Conservation (phyloP, 371 early-diverging fungal species). For the Apophysomyces sp. region DNA sequence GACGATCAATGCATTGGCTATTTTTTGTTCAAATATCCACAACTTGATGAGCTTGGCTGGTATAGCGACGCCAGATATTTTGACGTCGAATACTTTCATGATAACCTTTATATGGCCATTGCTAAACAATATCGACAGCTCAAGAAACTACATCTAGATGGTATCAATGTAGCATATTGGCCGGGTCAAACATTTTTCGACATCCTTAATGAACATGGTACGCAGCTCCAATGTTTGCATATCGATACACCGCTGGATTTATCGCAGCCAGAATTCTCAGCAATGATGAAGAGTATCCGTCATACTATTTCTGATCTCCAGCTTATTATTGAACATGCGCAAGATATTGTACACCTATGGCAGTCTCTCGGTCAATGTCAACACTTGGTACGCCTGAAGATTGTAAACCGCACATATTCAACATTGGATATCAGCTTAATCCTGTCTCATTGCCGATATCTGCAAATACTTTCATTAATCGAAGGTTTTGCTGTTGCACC, state of each 20-base stretch:
- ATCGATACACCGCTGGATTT: background rate
- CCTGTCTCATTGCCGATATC: background rate
- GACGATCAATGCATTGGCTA: background rate
- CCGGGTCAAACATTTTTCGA: background rate
- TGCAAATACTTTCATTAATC: background rate
- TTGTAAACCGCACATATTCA: background rate
- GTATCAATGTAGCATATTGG: background rate
- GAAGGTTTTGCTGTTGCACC: background rate
- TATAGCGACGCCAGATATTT: background rate
- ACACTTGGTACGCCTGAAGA: background rate
- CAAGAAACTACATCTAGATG: background rate
- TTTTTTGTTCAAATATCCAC: background rate
- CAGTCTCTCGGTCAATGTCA: background rate
- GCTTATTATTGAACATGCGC: background rate
- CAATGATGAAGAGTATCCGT: background rate
- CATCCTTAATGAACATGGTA: background rate
- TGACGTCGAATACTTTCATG: background rate
- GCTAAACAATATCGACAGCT: background rate
- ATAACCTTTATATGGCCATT: background rate
- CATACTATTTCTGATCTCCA: background rate
- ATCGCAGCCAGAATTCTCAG: background rate
- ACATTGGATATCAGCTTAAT: background rate
- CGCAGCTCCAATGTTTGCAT: background rate
- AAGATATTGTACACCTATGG: background rate
- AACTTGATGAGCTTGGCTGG: background rate